phyloP scores from a whole-genome alignment of 2,329 filamentous ascomycete species.

The Delphinella strobiligena region DNA sequence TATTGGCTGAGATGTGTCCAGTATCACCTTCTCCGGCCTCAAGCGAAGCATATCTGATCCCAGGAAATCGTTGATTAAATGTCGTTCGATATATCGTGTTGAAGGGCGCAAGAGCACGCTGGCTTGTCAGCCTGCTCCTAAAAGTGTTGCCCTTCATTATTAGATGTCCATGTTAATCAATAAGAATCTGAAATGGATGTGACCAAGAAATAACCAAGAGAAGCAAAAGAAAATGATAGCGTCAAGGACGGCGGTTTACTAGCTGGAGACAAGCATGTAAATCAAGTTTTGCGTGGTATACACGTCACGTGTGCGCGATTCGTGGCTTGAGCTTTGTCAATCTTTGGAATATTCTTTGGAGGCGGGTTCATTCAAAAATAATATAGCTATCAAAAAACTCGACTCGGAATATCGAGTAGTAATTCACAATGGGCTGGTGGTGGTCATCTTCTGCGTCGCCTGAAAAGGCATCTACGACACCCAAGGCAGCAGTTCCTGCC shows the following conservation, averaged over 20 bases:
- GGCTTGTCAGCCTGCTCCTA: neutral
- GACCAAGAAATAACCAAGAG: neutral
- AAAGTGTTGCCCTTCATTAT: neutral
- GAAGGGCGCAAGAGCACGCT: neutral
- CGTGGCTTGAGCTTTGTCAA: neutral
- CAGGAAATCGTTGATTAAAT: neutral
- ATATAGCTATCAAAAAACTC: too few species aligned
- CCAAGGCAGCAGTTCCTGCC: constrained; percentile 2
- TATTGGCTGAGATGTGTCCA: constrained; percentile 66
- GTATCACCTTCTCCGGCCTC: constrained; percentile 51
- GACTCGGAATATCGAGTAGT: too few species aligned
- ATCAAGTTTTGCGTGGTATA: neutral
- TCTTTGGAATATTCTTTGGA: neutral
- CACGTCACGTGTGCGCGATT: neutral
- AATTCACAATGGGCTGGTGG: constrained; percentile 14
- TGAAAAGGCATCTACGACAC: constrained; percentile 4
- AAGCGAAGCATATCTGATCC: constrained; percentile 18
- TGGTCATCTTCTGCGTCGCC: constrained; percentile 11
- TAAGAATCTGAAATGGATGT: too few species aligned
- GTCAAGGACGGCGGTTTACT: neutral
- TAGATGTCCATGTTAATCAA: too few species aligned
- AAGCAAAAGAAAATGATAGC: neutral
- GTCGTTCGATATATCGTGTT: neutral
- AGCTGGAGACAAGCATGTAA: neutral
- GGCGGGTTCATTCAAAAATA: neutral